These are phyloP conservation scores for Colletotrichum filicis DNA, from an alignment of 2,329 filamentous ascomycete species.

Conservation along the genomic window DNA sequence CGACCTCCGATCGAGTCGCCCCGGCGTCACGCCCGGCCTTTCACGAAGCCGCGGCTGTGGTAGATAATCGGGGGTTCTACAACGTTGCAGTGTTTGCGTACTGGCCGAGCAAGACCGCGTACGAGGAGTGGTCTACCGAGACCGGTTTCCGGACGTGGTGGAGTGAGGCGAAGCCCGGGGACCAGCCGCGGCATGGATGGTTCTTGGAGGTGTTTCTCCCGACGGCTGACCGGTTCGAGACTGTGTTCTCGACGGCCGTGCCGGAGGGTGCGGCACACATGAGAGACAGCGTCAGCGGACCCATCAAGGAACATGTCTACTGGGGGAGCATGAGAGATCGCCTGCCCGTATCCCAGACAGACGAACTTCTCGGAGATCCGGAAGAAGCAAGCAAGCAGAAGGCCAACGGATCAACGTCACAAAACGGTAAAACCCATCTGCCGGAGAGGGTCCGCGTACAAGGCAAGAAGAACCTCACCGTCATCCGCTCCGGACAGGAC, in stretches of 20 bases:
- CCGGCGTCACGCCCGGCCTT: background rate
- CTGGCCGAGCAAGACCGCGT: conserved; percentile 44
- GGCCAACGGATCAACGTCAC: background rate
- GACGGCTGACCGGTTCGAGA: conserved; percentile 54
- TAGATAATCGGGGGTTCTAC: conserved; percentile 22
- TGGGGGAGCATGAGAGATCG: conserved; percentile 59
- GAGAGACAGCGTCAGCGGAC: conserved; percentile 47
- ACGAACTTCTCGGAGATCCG: conserved; percentile 41
- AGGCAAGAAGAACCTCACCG: conserved; percentile 50
- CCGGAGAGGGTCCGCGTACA: conserved; percentile 37
- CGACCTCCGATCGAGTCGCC: background rate
- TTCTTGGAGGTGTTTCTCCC: conserved; percentile 55
- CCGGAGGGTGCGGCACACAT: conserved; percentile 54
- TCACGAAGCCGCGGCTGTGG: conserved; percentile 27
- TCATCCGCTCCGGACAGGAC: conserved; percentile 59
- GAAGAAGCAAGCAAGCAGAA: background rate
- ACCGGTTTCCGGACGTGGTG: conserved; percentile 52
- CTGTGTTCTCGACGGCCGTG: conserved; percentile 49
- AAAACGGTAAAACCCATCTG: conserved; percentile 35
- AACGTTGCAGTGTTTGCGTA: conserved; percentile 48
- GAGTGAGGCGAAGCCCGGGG: conserved; percentile 40
- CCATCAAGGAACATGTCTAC: conserved; percentile 54
- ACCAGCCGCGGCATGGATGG: conserved; percentile 45
- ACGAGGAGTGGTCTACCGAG: conserved; percentile 44
- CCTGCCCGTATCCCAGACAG: conserved; percentile 50